Percentiles rank a stretch among this genome's conserved stretches.
These are phyloP conservation scores for Dipodascopsis uninucleata DNA, from an alignment of 805 yeast genomes.

Conservation along the genomic window DNA sequence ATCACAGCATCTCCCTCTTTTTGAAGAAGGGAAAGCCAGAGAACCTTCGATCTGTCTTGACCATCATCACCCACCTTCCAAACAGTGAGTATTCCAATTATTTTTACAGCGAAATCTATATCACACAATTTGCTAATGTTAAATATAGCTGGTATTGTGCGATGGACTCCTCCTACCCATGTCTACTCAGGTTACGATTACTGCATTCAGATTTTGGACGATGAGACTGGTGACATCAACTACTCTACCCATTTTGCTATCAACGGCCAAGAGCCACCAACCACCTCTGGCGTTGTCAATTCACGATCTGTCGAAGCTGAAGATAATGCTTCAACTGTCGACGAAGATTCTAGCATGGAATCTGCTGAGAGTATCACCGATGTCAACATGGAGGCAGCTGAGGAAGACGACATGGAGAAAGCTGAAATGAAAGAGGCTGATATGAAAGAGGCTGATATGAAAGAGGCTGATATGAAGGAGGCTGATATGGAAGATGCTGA, in stretches of 20 bases:
- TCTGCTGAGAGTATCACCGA: no score
- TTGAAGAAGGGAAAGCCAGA: constrained; percentile 36
- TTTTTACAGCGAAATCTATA: neutral
- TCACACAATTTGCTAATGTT: no score
- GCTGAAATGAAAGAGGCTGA: no score
- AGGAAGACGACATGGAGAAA: no score
- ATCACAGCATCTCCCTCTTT: constrained; percentile 34
- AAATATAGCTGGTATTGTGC: constrained; percentile 35
- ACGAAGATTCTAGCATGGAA: no score
- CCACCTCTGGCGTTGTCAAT: no score
- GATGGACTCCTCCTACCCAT: constrained; percentile 38
- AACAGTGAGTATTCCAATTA: constrained; percentile 28
- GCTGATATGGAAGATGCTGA: no score
- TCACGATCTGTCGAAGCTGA: no score
- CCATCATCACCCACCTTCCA: constrained; percentile 35
- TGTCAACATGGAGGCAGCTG: no score
- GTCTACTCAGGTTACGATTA: constrained; percentile 35
- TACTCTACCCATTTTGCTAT: constrained; percentile 33
- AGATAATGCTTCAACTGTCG: no score
- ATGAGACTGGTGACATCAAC: constrained; percentile 35
- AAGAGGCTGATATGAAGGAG: no score
- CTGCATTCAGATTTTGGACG: constrained; percentile 36
- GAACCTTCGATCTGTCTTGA: constrained; percentile 35
- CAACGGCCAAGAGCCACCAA: constrained; percentile 6
- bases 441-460: no score